Conservation (phyloP, 805 yeast genomes). For the Vanderwaltozyma polyspora region DNA sequence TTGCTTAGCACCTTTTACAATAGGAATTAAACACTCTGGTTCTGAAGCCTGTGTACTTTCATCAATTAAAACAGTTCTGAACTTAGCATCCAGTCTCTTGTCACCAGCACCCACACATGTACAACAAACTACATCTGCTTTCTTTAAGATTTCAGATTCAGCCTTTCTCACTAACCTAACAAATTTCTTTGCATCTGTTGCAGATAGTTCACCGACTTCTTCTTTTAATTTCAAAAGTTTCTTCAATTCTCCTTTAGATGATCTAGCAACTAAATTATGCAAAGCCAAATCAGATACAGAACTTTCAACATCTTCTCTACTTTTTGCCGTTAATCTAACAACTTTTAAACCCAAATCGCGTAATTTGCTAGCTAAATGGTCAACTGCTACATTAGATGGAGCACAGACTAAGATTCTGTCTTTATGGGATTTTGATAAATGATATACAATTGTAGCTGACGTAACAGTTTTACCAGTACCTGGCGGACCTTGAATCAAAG, state of each 20-base stretch:
- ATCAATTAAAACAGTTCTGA: constrained; percentile 76
- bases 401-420: constrained; percentile 79
- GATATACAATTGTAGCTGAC: constrained; percentile 78
- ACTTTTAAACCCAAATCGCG: constrained; percentile 63
- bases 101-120: constrained; percentile 94
- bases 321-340: constrained; percentile 62
- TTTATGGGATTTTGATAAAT: constrained; percentile 49
- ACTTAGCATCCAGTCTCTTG: constrained; percentile 44
- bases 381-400: constrained; percentile 92
- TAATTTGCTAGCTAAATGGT: constrained; percentile 71
- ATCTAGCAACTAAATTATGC: constrained; percentile 37
- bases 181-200: constrained; percentile 39
- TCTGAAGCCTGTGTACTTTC: constrained; percentile 93
- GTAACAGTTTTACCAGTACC: constrained; percentile 95
- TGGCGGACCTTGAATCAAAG: constrained; percentile 91
- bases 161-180: constrained; percentile 32
- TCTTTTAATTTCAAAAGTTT: constrained; percentile 48
- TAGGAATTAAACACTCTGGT: constrained; percentile 83
- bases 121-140: constrained; percentile 73
- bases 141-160: constrained; percentile 40
- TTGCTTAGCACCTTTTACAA: constrained; percentile 81
- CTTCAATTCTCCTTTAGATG: constrained; percentile 45
- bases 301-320: constrained; percentile 71
- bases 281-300: constrained; percentile 48
- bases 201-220: constrained; percentile 58